phyloP scores from a whole-genome alignment of 495 filamentous ascomycete species.

The Hypoxylon lienhwacheense region DNA sequence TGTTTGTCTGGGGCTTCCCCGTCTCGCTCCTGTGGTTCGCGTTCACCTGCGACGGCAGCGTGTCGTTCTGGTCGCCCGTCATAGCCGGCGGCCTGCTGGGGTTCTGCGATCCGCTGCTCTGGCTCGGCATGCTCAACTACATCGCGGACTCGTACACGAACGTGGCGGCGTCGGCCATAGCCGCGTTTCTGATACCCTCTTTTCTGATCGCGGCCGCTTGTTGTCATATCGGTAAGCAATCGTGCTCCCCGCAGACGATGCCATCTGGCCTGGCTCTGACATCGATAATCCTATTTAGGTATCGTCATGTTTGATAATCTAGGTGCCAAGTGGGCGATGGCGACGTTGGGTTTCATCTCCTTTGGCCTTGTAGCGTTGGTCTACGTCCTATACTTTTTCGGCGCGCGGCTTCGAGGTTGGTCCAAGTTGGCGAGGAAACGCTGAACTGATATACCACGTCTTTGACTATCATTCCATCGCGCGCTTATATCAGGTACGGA shows the following conservation, averaged over 20 bases:
- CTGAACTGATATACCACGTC: background rate
- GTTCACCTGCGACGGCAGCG: conserved; percentile 43
- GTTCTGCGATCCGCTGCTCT: conserved; percentile 44
- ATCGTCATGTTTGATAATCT: conserved; percentile 45
- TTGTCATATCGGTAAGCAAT: conserved; percentile 40
- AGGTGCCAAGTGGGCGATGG: conserved; percentile 44
- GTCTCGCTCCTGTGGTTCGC: conserved; percentile 45
- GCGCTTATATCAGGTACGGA: too few relatives aligned
- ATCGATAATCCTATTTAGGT: conserved; percentile 28
- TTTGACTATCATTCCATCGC: too few relatives aligned
- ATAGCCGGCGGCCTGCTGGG: conserved; percentile 41
- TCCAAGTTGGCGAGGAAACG: conserved; percentile 32
- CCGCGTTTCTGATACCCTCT: conserved; percentile 45
- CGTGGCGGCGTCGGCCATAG: conserved; percentile 43
- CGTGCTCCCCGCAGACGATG: background rate
- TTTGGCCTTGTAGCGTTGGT: conserved; percentile 42
- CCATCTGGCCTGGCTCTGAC: conserved; percentile 4
- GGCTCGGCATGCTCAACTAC: conserved; percentile 46
- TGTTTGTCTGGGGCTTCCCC: conserved; percentile 45
- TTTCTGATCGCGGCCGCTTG: conserved; percentile 43
- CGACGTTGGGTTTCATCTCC: conserved; percentile 42
- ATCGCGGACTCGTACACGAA: conserved; percentile 47
- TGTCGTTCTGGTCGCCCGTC: conserved; percentile 43
- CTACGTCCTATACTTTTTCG: conserved; percentile 46
- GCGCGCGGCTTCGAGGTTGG: conserved; percentile 33